Evolutionary conservation across 805 yeast genomes (phyloP).

Genomic region (Candida pini): DNA sequence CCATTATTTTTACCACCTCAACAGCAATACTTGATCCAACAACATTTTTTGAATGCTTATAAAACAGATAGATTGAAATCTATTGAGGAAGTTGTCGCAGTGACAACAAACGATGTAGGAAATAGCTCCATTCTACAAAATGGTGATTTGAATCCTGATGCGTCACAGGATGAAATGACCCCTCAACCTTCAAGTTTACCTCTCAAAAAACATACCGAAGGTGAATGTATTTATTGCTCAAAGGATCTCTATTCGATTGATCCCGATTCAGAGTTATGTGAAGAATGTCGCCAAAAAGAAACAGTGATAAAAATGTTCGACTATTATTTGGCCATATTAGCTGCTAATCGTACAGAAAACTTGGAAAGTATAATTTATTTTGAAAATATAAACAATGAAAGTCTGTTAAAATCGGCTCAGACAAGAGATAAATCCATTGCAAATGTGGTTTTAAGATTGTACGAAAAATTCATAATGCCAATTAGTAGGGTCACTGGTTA

Average conservation of each 20-base stretch:
- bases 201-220: background rate
- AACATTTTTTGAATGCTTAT: constrained; percentile 5
- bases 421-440: constrained; percentile 18
- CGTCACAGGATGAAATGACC: background rate
- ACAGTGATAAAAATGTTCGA: constrained; percentile 21
- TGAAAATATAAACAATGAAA: constrained; percentile 15
- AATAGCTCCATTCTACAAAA: background rate
- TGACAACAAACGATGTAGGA: background rate
- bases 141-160: background rate
- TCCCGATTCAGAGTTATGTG: constrained; percentile 18
- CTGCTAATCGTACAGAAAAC: constrained; percentile 19
- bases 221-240: constrained; percentile 12
- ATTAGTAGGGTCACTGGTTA: constrained; percentile 26
- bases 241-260: constrained; percentile 3
- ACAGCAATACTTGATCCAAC: constrained; percentile 6
- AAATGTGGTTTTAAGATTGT: constrained; percentile 18
- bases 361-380: constrained; percentile 21
- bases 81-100: background rate
- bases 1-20: constrained; percentile 5
- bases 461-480: constrained; percentile 25
- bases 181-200: background rate
- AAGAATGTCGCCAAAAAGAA: constrained; percentile 18
- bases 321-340: constrained; percentile 20
- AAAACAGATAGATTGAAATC: constrained; percentile 1
- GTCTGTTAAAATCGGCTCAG: constrained; percentile 16